phyloP scores from a whole-genome alignment of 179 eudicot species.

The Actinidia polygama region DNA sequence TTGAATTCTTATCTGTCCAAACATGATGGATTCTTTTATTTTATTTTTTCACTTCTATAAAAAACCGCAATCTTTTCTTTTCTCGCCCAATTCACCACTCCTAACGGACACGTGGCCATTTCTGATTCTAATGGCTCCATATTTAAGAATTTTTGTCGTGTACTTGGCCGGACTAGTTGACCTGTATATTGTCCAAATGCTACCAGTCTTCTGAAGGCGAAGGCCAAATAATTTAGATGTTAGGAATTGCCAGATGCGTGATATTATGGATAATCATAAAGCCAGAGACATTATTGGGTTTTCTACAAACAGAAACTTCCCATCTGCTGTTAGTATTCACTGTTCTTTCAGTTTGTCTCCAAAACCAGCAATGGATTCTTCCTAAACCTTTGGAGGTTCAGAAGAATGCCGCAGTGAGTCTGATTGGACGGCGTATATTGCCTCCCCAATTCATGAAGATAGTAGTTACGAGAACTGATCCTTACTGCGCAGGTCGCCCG shows the following conservation, averaged over 20 bases:
- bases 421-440: conserved; percentile 60
- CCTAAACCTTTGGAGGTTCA: conserved; percentile 23
- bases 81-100: too few relatives aligned
- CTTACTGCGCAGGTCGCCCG: too few relatives aligned
- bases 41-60: too few relatives aligned
- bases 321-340: not conserved
- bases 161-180: not conserved
- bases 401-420: conserved; percentile 60
- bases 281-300: not conserved
- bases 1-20: too few relatives aligned
- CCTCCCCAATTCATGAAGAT: conserved; percentile 36
- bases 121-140: too few relatives aligned
- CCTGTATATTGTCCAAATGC: conserved; percentile 13
- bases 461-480: not conserved
- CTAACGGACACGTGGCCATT: too few relatives aligned
- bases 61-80: too few relatives aligned
- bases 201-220: conserved; percentile 8
- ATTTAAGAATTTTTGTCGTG: not conserved
- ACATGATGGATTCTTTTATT: too few relatives aligned
- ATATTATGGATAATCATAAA: too few relatives aligned
- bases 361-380: conserved; percentile 23
- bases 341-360: not conserved
- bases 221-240: conserved; percentile 1
- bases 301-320: not conserved
- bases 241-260: conserved; percentile 1